These are phyloP conservation scores for Fonsecaea pedrosoi DNA, from an alignment of 2,329 filamentous ascomycete genomes.

Conservation along the genomic window DNA sequence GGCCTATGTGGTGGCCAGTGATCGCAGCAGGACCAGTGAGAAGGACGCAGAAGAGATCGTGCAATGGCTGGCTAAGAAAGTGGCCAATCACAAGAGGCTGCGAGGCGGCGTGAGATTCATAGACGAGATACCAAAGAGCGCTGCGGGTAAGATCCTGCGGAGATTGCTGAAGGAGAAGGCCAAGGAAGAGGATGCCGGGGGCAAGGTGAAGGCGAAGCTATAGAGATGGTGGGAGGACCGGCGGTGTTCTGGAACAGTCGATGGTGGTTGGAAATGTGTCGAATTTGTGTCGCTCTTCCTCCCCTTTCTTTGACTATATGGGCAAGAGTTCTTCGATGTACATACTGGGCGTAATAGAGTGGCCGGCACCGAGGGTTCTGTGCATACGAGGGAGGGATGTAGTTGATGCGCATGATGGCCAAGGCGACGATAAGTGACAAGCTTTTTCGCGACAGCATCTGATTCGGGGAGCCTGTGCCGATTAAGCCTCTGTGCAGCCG, in stretches of 20 bases:
- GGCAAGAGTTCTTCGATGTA: background rate
- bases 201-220: constrained; percentile 49
- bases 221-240: constrained; percentile 37
- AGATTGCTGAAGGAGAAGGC: constrained; percentile 53
- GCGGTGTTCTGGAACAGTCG: background rate
- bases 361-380: background rate
- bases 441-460: constrained; percentile 16
- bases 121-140: constrained; percentile 43
- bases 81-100: constrained; percentile 47
- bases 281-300: background rate
- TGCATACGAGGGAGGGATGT: background rate
- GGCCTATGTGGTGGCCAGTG: constrained; percentile 56
- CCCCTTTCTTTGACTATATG: background rate
- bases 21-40: constrained; percentile 51
- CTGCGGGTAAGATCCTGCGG: constrained; percentile 57
- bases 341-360: background rate
- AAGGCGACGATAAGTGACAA: constrained; percentile 20
- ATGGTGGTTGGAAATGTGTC: background rate
- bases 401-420: background rate
- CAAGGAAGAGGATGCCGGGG: constrained; percentile 46
- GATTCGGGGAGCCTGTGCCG: constrained; percentile 17
- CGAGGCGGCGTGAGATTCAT: constrained; percentile 48
- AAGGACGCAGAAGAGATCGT: constrained; percentile 46
- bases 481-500: constrained; percentile 8
- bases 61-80: constrained; percentile 42